A percentile compares a stretch with the other conserved stretches of the same genome.
Evolutionary conservation across 805 yeast species (phyloP).

Genomic region (Yarrowia osloensis): DNA sequence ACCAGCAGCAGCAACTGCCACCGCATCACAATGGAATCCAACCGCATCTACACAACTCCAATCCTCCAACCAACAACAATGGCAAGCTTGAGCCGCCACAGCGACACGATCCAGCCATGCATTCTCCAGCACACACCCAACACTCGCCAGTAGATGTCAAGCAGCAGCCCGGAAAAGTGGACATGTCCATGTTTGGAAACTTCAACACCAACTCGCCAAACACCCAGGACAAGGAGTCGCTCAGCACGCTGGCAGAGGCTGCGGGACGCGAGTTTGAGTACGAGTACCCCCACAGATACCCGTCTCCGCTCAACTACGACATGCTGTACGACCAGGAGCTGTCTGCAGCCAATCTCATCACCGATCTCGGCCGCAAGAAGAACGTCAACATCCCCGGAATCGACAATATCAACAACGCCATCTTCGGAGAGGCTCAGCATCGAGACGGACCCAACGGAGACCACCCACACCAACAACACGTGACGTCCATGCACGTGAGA

Average conservation of each 20-base stretch:
- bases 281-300: slow-evolving; percentile 17
- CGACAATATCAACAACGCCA: slow-evolving; percentile 25
- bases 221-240: slow-evolving; percentile 23
- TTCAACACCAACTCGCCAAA: slow-evolving; percentile 1
- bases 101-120: neutral
- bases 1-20: neutral
- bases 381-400: slow-evolving; percentile 19
- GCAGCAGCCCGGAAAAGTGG: slow-evolving; percentile 5
- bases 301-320: slow-evolving; percentile 22
- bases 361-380: slow-evolving; percentile 20
- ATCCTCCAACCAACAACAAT: neutral
- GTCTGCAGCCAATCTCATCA: slow-evolving; percentile 21
- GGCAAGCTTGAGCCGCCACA: neutral
- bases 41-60: neutral
- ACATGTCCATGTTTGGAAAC: neutral
- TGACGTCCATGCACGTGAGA: slow-evolving; percentile 15
- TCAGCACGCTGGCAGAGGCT: slow-evolving; percentile 12
- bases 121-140: slow-evolving; percentile 11
- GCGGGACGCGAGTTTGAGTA: slow-evolving; percentile 26
- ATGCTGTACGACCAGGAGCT: slow-evolving; percentile 28
- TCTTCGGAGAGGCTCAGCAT: slow-evolving; percentile 15
- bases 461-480: neutral
- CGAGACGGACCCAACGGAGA: slow-evolving; percentile 7
- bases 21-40: neutral
- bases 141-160: slow-evolving; percentile 19